These are phyloP conservation scores for Talaromyces wortmannii DNA, from an alignment of 495 filamentous ascomycete species.

Conservation along the genomic window DNA sequence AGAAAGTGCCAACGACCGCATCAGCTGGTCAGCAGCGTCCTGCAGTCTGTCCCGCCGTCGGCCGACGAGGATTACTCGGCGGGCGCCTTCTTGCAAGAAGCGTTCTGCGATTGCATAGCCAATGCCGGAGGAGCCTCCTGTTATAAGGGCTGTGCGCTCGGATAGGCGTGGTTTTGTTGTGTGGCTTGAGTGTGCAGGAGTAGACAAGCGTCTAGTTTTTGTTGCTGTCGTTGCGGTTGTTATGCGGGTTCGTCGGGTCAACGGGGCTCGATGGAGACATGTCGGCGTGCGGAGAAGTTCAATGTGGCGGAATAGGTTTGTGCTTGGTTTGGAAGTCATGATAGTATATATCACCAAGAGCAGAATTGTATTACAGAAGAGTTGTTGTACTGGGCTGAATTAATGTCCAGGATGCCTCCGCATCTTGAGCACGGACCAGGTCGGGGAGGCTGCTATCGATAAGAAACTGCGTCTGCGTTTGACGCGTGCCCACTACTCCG, in stretches of 20 bases:
- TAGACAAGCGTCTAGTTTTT: not conserved
- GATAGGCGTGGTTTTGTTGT: conserved; percentile 16
- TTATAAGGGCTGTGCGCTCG: conserved; percentile 49
- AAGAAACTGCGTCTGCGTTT: not conserved
- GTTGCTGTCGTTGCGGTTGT: not conserved
- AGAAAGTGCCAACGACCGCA: not conserved
- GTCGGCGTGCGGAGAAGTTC: not conserved
- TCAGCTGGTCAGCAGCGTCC: conserved; percentile 18
- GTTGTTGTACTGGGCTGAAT: too few species aligned
- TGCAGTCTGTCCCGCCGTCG: conserved; percentile 32
- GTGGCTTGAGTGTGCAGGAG: not conserved
- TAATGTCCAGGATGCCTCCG: not conserved
- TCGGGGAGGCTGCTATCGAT: not conserved
- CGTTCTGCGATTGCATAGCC: conserved; percentile 60
- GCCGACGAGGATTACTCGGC: conserved; percentile 47
- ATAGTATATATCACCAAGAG: not conserved
- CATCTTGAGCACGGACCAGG: conserved; percentile 5
- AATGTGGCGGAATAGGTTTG: not conserved
- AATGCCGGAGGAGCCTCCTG: conserved; percentile 58
- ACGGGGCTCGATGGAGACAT: too few species aligned
- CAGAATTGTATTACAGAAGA: too few species aligned
- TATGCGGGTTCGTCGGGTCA: not conserved
- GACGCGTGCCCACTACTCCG: too few species aligned
- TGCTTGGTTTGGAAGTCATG: not conserved
- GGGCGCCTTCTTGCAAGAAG: conserved; percentile 57